Percentiles rank a stretch among this genome's conserved stretches.
Evolutionary conservation across 1,139 yeast genomes (phyloP).

Genomic region (Kodamaea arcana): DNA sequence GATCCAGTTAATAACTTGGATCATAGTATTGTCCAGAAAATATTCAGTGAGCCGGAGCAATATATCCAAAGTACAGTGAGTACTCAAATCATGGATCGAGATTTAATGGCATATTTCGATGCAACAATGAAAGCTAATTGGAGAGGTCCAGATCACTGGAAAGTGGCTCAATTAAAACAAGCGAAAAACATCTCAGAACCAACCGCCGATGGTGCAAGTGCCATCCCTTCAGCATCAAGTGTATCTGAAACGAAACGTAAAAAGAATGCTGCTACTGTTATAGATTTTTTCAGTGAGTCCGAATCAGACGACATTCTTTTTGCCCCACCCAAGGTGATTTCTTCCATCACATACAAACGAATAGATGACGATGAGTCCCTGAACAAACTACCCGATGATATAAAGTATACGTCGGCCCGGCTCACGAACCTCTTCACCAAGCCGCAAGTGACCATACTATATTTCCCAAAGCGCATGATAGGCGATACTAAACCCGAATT

Average conservation of each 20-base stretch:
- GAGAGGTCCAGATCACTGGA: slow-evolving; percentile 97
- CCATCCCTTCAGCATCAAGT: slow-evolving; percentile 3
- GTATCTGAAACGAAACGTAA: slow-evolving; percentile 17
- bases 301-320: slow-evolving; percentile 48
- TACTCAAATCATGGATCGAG: slow-evolving; percentile 52
- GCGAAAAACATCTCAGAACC: slow-evolving; percentile 12
- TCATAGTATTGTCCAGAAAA: slow-evolving; percentile 22
- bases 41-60: slow-evolving; percentile 19
- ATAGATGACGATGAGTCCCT: slow-evolving; percentile 25
- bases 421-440: slow-evolving; percentile 68
- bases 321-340: slow-evolving; percentile 35
- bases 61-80: slow-evolving; percentile 13
- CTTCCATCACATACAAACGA: slow-evolving; percentile 24
- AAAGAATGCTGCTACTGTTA: slow-evolving; percentile 31
- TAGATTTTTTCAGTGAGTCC: slow-evolving; percentile 49
- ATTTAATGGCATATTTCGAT: slow-evolving; percentile 77
- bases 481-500: slow-evolving; percentile 15
- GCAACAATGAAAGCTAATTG: slow-evolving; percentile 65
- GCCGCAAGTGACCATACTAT: slow-evolving; percentile 45
- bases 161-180: slow-evolving; percentile 58
- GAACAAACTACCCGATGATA: slow-evolving; percentile 67
- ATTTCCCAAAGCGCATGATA: slow-evolving; percentile 20
- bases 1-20: slow-evolving; percentile 18
- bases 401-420: slow-evolving; percentile 65
- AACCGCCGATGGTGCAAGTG: slow-evolving; percentile 2